Evolutionary conservation across 495 filamentous ascomycete genomes (phyloP), one percentile per base, ranked within the genome.

Genomic region (Penicillium daleae): DNA sequence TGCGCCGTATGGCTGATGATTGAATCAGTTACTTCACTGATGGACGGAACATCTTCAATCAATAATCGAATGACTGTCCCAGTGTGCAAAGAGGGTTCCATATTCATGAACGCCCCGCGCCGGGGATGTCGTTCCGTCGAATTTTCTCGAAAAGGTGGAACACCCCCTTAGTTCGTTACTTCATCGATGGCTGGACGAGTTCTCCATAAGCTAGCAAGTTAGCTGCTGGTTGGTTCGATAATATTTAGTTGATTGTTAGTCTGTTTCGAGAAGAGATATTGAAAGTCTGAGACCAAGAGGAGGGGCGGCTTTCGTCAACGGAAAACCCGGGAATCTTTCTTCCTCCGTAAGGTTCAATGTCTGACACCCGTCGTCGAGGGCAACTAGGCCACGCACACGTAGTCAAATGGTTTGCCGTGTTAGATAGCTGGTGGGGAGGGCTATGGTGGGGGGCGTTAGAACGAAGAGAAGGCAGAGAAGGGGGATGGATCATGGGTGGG

Each of bases 101-200:
- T 8, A 52, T 57, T 15, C 9, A 48, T 39, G 31, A 52, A 48
- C 56, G 57, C 66, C 59, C 60, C 64, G 39, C 63, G 64, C 61
- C 54, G 54, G 54, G 56, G 70, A 64, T 54, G 58, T 50, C 15
- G 49, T 51, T 57, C 63, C 57, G 56, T 49, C 37, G 66, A 73
- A 71, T 69, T 72, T 73, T 73, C 70, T 69, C 63, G 70, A 73
- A 73, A 29, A 55, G 63, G 58, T 67, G 65, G 69, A 60, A 62
- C 66, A 60, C 61, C 22, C 12, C 31, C 40, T 59, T 33, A 54
- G 31, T 54, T 35, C 29, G 10, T 22, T 24, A 46, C 24, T 4
- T 8, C 19, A 13, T 46, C 42, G 19, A 22, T 9, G 12, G 22
- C 19, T 12, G 4, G 19, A 8, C 6, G 19, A 19, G n/a, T 9